Percentiles rank a stretch among this genome's conserved stretches.
These are phyloP conservation scores for Fistulifera solaris DNA, from an alignment of 108 stramenopile species.

Conservation along the genomic window DNA sequence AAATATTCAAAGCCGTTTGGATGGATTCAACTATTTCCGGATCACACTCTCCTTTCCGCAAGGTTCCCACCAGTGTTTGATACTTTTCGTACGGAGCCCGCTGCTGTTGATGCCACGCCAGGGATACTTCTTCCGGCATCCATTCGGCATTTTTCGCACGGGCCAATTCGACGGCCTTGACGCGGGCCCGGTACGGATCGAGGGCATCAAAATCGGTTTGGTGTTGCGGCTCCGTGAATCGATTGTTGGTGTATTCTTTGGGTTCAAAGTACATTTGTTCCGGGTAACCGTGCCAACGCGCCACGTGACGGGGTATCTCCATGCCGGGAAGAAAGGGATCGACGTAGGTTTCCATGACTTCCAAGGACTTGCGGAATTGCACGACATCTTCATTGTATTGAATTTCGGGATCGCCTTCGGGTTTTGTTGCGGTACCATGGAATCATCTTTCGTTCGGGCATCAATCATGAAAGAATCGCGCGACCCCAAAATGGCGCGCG, in stretches of 20 bases:
- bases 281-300: conserved; percentile 79
- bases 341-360: conserved; percentile 65
- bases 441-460: conserved; percentile 39
- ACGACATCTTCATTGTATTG: conserved; percentile 50
- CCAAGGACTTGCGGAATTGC: conserved; percentile 55
- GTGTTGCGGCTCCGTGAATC: conserved; percentile 59
- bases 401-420: conserved; percentile 50
- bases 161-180: conserved; percentile 61
- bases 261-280: conserved; percentile 43
- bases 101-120: conserved; percentile 37
- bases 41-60: conserved; percentile 47
- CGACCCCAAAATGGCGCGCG: conserved; percentile 53
- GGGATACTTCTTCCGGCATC: conserved; percentile 54
- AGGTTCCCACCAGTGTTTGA: conserved; percentile 62
- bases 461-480: conserved; percentile 69
- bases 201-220: conserved; percentile 58
- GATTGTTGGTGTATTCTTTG: conserved; percentile 67
- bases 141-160: conserved; percentile 81
- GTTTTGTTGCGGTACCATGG: conserved; percentile 35
- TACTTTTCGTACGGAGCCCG: conserved; percentile 49
- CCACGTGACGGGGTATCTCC: conserved; percentile 52
- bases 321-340: conserved; percentile 48
- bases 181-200: conserved; percentile 53
- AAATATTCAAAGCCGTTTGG: conserved; percentile 64
- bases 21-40: conserved; percentile 43